phyloP scores from a whole-genome alignment of 164 flowering plant species.

The Vitis riparia region DNA sequence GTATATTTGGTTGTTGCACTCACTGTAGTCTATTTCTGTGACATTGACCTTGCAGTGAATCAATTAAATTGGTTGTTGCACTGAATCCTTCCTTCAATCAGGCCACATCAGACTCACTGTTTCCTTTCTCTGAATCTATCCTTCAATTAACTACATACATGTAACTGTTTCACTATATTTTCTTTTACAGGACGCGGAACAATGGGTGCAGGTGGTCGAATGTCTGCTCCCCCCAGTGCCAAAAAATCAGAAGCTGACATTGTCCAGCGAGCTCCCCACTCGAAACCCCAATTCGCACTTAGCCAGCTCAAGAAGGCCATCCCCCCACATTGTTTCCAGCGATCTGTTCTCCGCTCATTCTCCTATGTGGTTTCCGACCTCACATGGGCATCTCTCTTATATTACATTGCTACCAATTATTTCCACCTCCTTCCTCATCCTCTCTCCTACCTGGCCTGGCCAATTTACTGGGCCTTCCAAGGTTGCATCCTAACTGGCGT shows the following conservation, averaged over 20 bases:
- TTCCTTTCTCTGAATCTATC: neutral
- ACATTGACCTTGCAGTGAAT: no score
- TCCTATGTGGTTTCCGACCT: conserved; percentile 67
- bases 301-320: conserved; percentile 75
- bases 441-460: conserved; percentile 63
- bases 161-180: neutral
- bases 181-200: conserved; percentile 21
- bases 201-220: conserved; percentile 78
- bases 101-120: neutral
- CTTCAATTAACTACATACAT: no score
- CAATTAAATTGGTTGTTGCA: no score
- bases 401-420: conserved; percentile 50
- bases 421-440: conserved; percentile 52
- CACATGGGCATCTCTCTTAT: conserved; percentile 43
- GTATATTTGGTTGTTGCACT: no score
- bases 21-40: no score
- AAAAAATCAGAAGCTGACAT: conserved; percentile 29
- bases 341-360: conserved; percentile 70
- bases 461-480: conserved; percentile 57
- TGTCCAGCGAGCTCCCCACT: conserved; percentile 46
- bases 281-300: conserved; percentile 68
- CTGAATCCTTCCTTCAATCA: neutral
- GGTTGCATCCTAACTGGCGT: conserved; percentile 77
- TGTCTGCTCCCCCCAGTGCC: conserved; percentile 38
- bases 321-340: conserved; percentile 83